Evolutionary conservation across 2,329 filamentous ascomycete genomes (phyloP), one percentile per base, ranked within the genome.

Genomic region (Leptographium flavum): DNA sequence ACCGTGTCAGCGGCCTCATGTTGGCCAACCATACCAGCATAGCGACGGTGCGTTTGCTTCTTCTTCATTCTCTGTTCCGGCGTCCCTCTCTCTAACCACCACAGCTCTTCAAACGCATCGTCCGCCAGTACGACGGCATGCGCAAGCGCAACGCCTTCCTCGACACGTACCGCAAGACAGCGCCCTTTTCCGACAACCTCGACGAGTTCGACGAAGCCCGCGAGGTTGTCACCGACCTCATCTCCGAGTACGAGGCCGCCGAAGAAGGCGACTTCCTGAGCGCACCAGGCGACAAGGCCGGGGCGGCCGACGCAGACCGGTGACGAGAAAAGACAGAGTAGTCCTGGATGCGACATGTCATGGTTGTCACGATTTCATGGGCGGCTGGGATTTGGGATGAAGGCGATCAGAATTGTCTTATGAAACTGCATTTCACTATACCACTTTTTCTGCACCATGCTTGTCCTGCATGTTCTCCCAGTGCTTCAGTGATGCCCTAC

Each of bases 1-100:
- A 95, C 59, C 82, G 92, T 41, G 92, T 98, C 45, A 94, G 87
- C 52, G 92, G 92, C 2, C 74, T 98, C 47, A 98, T 98, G 92
- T 70, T 98, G 48, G 92, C 92, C 13, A 98, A 98, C 60, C 92
- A 98, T 61, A 98, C 92, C 0, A 94, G 88, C 52, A 94, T 98
- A 54, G 86, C 90, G 39, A 95, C 92, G 22, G 78, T 81, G 68
- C 56, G 41, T 36, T 46, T 27, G 22, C 19, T 13, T 36, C 25
- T 27, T 15, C 31, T 17, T 21, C 23, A 32, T 2, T 21, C 11
- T 47, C 22, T 36, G 28, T 14, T 10, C 13, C 32, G 5, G 15
- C 25, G 5, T n/a, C 28, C 7, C 17, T 33, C 19, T 11, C 30
- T 33, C 37, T 43, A 42, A 10, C 39, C 33, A 5, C 9, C 3